Evolutionary conservation across 179 eudicot genomes (phyloP), one percentile per base, ranked within the genome.

Genomic region (Camellia oleifera): DNA sequence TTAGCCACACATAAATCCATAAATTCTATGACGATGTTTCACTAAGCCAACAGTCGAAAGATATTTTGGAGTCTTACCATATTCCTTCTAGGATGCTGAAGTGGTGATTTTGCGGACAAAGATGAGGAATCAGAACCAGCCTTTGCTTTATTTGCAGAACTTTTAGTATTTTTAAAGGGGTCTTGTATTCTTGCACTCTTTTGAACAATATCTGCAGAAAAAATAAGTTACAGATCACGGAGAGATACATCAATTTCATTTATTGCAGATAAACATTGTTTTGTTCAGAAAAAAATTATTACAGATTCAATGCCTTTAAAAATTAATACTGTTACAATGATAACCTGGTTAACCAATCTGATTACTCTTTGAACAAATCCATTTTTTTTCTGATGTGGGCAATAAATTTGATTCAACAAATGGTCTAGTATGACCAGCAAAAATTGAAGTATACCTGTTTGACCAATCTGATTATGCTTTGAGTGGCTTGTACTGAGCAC

Each of bases 391-490:
- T 67, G 68, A 45, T 26, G 66, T 54, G 64, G 74, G 62, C 63
- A 64, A 18, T 52, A 53, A 75, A 40, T 42, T 58, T 65, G 42
- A 56, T 26, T 18, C 14, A 63, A 46, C 58, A 60, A 23, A 48
- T 0, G 32, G 57, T 32, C 46, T 48, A 11, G 71, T n/a, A 52
- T 64, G 7, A 74, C 53, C 66, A 61, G 40, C 4, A 42, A 58
- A 76, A 71, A 75, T 57, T 40, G 14, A 54, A 26, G 71, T 0
- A 68, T 84, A 95, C 97, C 93, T 82, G 93, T 84, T 82, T 85
- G 88, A 81, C 77, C 76, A 66, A 81, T 87, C 81, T 80, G 91
- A 58, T 77, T 79, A 81, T 74, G 75, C 84, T 87, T 91, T 72
- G 81, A 74, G 46, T 68, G 77, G 82, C 81, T 87, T 66, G 87